Base-by-base conservation (phyloP, 805 yeast genomes). In the Yamadazyma insecticola region DNA sequence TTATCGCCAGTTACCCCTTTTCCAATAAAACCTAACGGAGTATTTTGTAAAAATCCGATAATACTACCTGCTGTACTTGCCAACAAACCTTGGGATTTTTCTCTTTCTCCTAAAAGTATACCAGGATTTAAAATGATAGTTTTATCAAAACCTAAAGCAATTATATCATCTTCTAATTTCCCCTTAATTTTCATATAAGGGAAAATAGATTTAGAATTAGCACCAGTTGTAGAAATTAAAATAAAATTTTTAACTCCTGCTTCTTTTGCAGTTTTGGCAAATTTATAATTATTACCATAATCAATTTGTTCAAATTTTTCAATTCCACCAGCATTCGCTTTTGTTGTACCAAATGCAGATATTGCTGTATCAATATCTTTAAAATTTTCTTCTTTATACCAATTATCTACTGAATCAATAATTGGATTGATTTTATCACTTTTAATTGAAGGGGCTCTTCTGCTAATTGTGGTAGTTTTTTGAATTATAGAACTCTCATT, bases 41-140 rank as follows among this genome's bases (percentile, higher is more conserved):
- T n/a, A n/a, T n/a, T n/a, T n/a, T n/a, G n/a, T n/a, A n/a, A n/a
- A n/a, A n/a, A n/a, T n/a, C n/a, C n/a, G n/a, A n/a, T n/a, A n/a
- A n/a, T n/a, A n/a, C n/a, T n/a, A n/a, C n/a, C n/a, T n/a, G n/a
- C n/a, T n/a, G n/a, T n/a, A n/a, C n/a, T n/a, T n/a, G n/a, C n/a
- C n/a, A n/a, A n/a, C n/a, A 24, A 18, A 12, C 28, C 30, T 16
- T 26, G 14, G 20, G 13, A 7, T 16, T 26, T 7, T 11, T 60
- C 66, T 46, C 95, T 64, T 17, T 72, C 70, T 4, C 95, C 95
- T 5, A 84, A 45, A 22, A 87, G 59, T 1, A 65, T 53, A 10
- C 96, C 96, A 0, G 96, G 96, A 47, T 85, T 70, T 34, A 88
- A 54, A 39, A 88, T 81, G 30, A 86, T 72, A 1, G 88, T 77